Conservation (phyloP, 257 asterid species). For the Fraxinus pennsylvanica region DNA sequence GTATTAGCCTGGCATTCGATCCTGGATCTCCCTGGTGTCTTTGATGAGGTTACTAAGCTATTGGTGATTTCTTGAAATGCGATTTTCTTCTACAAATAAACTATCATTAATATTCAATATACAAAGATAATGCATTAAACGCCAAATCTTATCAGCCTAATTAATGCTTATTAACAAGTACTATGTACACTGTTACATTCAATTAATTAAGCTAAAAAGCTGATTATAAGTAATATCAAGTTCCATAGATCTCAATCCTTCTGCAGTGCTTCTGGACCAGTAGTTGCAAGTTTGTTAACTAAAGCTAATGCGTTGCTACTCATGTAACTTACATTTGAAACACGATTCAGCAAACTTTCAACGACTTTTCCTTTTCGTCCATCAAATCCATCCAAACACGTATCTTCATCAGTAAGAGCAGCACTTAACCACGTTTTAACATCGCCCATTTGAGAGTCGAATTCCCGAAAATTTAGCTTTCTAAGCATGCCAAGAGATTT, state of each 20-base stretch:
- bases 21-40: too few relatives aligned
- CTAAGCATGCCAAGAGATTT: constrained; percentile 53
- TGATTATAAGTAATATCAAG: background rate
- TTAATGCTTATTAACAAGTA: background rate
- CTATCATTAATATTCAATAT: too few relatives aligned
- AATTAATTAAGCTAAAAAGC: background rate
- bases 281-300: constrained; percentile 57
- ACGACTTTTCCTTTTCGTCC: constrained; percentile 34
- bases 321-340: constrained; percentile 41
- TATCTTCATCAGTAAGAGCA: constrained; percentile 68
- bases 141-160: background rate
- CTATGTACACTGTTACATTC: background rate
- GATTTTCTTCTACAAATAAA: too few relatives aligned
- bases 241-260: background rate
- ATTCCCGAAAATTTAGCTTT: constrained; percentile 36
- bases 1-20: too few relatives aligned
- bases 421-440: constrained; percentile 73
- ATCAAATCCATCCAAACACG: constrained; percentile 62
- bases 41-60: too few relatives aligned
- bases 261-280: constrained; percentile 42
- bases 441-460: constrained; percentile 54
- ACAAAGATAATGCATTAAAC: too few relatives aligned
- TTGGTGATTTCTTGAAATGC: too few relatives aligned
- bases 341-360: constrained; percentile 31
- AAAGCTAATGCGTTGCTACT: constrained; percentile 80